phyloP scores from a whole-genome alignment of 2,329 filamentous ascomycete species.

The Onygenales sp. region DNA sequence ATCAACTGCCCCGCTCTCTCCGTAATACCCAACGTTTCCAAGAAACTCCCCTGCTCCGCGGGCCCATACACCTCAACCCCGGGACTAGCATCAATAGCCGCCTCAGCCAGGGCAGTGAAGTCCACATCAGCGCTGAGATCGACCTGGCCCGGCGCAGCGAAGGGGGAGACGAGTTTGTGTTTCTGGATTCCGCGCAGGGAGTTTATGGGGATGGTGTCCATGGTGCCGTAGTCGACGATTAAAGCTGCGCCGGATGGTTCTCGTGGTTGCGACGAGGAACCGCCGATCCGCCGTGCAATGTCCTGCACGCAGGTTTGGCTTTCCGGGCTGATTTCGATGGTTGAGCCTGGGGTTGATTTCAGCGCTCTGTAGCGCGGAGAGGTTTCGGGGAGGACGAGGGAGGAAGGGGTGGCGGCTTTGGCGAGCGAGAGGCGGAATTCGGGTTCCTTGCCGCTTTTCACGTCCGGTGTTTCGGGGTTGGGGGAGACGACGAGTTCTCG shows the following conservation, averaged over 20 bases:
- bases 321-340: slow-evolving; percentile 87
- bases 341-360: slow-evolving; percentile 55
- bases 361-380: slow-evolving; percentile 71
- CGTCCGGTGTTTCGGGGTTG: slow-evolving; percentile 46
- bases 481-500: slow-evolving; percentile 71
- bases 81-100: slow-evolving; percentile 63
- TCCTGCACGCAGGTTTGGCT: slow-evolving; percentile 69
- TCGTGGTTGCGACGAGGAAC: slow-evolving; percentile 45
- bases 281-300: slow-evolving; percentile 78
- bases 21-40: slow-evolving; percentile 71
- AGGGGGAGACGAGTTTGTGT: slow-evolving; percentile 69
- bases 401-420: slow-evolving; percentile 66
- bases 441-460: slow-evolving; percentile 42
- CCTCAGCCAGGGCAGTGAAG: slow-evolving; percentile 76
- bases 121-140: slow-evolving; percentile 92
- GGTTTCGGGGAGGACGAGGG: slow-evolving; percentile 72
- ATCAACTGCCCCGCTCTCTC: slow-evolving; percentile 64
- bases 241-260: slow-evolving; percentile 72
- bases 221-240: slow-evolving; percentile 90
- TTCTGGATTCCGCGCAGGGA: slow-evolving; percentile 79
- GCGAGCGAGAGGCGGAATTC: slow-evolving; percentile 85
- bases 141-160: slow-evolving; percentile 68
- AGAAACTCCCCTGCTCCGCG: slow-evolving; percentile 71
- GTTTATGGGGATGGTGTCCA: slow-evolving; percentile 70
- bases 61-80: slow-evolving; percentile 89